Evolutionary conservation across 2,329 filamentous ascomycete species (phyloP), one percentile per base, ranked within the genome.

Genomic region (Fusarium compactum): DNA sequence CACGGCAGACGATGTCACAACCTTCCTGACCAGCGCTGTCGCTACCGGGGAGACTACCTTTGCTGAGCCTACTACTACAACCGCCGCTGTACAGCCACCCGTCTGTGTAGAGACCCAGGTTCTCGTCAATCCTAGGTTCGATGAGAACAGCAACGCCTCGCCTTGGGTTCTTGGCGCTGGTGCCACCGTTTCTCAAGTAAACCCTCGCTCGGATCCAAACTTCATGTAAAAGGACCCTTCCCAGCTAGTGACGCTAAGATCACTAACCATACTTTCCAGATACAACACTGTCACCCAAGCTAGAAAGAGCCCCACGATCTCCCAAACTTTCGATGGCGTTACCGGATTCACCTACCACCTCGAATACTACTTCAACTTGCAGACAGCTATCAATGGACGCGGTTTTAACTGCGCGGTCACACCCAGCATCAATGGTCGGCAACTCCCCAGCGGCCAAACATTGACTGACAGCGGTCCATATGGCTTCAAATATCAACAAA

Each of bases 81-180:
- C 34, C 5, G 43, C n/a, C 15, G 40, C 45, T 10, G 57, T 16
- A 1, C 41, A 32, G 30, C 30, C 30, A 8, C 57, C 15, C 18
- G n/a, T 20, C 20, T 65, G 59, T 4, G 22, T 46, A n/a, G 27
- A 51, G 18, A 34, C 48, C 8, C 52, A 65, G 41, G 25, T 53
- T 5, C 52, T 65, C 12, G 18, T 15, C 29, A 65, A 59, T 34
- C 29, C 62, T 16, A 32, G 59, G 34, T 65, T 65, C 30, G 41
- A 62, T 3, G 40, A 58, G 6, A 46, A 62, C 20, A 25, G 12
- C 16, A 10, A 41, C 24, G 58, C 9, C 14, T 25, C 38, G 6
- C 53, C 59, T 18, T 62, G 59, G 54, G 8, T 14, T 5, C 40
- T 62, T 24, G 46, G 20, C 11, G 8, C 6, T 8, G 59, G 45